A percentile compares a stretch with the other conserved stretches of the same genome.
Conservation (phyloP, 805 yeast genomes). For the Torulaspora microellipsoides region DNA sequence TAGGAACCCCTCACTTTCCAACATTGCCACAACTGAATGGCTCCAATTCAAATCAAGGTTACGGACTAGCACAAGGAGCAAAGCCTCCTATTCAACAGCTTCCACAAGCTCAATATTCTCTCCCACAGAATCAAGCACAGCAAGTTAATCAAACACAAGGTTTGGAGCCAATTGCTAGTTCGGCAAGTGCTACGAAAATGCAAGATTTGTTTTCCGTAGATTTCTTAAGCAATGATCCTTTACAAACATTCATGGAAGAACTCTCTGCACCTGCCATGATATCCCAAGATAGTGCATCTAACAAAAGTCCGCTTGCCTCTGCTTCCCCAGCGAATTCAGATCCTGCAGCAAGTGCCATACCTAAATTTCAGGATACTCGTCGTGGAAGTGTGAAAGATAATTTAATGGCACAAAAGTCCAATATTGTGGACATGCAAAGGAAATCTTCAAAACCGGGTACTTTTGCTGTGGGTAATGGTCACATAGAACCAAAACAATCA, state of each 20-base stretch:
- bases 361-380: conserved; percentile 11
- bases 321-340: conserved; percentile 3
- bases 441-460: conserved; percentile 4
- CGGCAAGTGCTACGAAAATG: conserved; percentile 8
- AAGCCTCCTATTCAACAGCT: background rate
- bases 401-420: conserved; percentile 17
- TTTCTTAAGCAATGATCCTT: conserved; percentile 20
- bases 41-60: conserved; percentile 1
- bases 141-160: background rate
- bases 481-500: background rate
- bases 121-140: background rate
- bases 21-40: conserved; percentile 1
- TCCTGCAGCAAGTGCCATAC: conserved; percentile 2
- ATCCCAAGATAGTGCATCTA: conserved; percentile 6
- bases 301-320: conserved; percentile 6
- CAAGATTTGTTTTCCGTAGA: conserved; percentile 20
- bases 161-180: conserved; percentile 2
- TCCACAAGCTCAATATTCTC: background rate
- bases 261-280: conserved; percentile 10
- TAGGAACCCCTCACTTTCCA: background rate
- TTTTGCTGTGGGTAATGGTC: background rate
- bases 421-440: conserved; percentile 16
- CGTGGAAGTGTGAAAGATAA: conserved; percentile 18
- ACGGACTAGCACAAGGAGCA: background rate
- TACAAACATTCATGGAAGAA: conserved; percentile 23